Evolutionary conservation across 257 asterid genomes (phyloP).

Genomic region (Ilex asprella): DNA sequence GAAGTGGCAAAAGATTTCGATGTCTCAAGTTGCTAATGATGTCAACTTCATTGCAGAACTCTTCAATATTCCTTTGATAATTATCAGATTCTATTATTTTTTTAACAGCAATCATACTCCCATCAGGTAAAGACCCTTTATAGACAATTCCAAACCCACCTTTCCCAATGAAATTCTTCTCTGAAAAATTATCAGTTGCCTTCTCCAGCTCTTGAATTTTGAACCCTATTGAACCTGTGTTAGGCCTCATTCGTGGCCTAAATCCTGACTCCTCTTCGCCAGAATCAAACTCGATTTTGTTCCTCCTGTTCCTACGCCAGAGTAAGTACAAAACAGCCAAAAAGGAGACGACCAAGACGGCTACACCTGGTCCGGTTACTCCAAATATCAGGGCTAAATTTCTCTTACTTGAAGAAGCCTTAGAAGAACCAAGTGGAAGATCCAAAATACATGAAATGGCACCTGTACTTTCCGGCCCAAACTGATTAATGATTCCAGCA

Average conservation of each 20-base stretch:
- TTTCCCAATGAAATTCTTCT: conserved; percentile 66
- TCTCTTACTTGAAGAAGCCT: conserved; percentile 16
- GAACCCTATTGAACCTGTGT: conserved; percentile 56
- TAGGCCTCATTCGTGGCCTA: conserved; percentile 59
- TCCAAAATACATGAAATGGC: conserved; percentile 60
- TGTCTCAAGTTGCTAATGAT: conserved; percentile 84
- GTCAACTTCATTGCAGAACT: conserved; percentile 90
- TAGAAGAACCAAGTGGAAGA: conserved; percentile 27
- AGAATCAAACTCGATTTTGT: background rate
- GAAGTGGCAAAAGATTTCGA: conserved; percentile 73
- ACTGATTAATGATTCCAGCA: conserved; percentile 69
- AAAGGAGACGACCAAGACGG: conserved; percentile 29
- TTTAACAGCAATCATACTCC: conserved; percentile 71
- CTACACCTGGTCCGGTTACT: conserved; percentile 47
- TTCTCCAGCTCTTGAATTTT: conserved; percentile 62
- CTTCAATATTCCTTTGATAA: conserved; percentile 40
- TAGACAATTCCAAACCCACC: conserved; percentile 88
- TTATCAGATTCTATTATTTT: conserved; percentile 67
- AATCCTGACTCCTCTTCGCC: conserved; percentile 41
- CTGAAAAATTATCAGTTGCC: conserved; percentile 58
- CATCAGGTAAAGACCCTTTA: conserved; percentile 60
- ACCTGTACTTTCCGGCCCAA: conserved; percentile 64
- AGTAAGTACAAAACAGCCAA: conserved; percentile 48
- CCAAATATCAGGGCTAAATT: conserved; percentile 44
- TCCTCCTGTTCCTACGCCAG: conserved; percentile 48